Percentiles rank a stretch among this genome's conserved stretches.
Evolutionary conservation across 1,284 basidiomycete species (phyloP).

Genomic region (Cutaneotrichosporon cavernicola): DNA sequence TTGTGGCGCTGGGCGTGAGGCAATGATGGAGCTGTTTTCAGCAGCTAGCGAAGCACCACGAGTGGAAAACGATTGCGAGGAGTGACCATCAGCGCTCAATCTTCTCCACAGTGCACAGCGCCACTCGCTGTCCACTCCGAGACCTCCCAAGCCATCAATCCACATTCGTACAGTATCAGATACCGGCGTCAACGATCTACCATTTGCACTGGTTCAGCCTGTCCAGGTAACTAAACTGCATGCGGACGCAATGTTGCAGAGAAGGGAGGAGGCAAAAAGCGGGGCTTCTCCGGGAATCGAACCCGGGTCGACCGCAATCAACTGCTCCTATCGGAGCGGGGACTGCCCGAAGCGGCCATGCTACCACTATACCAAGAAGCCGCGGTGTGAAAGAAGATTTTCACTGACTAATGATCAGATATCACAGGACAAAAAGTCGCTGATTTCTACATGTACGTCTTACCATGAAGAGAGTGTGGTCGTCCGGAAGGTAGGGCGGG

Average conservation of each 20-base stretch:
- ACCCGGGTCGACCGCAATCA: conserved; percentile 8
- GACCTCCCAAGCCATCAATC: background rate
- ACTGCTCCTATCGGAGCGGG: background rate
- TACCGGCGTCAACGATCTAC: too few species aligned
- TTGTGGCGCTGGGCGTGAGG: background rate
- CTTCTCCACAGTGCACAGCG: background rate
- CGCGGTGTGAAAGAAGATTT: background rate
- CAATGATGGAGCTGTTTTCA: too few species aligned
- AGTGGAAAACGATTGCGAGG: background rate
- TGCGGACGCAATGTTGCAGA: too few species aligned
- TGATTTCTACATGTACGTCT: too few species aligned
- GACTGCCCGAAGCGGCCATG: conserved; percentile 6
- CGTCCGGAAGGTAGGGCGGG: too few species aligned
- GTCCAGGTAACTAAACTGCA: too few species aligned
- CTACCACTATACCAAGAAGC: conserved; percentile 11
- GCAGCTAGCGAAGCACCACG: too few species aligned
- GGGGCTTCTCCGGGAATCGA: conserved; percentile 12
- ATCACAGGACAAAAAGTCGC: background rate
- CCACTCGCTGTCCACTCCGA: background rate
- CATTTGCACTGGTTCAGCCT: too few species aligned
- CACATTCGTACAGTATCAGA: too few species aligned
- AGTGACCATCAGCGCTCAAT: background rate
- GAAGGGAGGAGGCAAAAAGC: background rate
- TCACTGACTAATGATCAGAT: background rate
- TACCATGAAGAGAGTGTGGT: too few species aligned